Conservation (phyloP, 192 early-diverging fungal genomes). For the Backusella sp. region DNA sequence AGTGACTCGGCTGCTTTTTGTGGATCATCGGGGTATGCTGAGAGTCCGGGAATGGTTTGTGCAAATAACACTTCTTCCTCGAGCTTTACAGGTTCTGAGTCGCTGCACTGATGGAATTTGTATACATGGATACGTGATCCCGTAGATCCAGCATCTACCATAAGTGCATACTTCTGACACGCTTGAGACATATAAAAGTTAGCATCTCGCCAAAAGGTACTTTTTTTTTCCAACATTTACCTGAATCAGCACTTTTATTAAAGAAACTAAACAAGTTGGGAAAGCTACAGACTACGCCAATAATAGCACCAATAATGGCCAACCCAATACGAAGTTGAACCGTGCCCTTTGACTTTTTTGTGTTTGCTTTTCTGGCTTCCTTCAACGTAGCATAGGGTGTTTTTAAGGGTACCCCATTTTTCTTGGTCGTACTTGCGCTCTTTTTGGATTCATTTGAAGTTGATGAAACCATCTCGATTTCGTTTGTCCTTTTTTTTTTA, state of each 20-base stretch:
- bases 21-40: constrained; percentile 62
- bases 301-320: not conserved
- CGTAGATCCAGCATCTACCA: constrained; percentile 87
- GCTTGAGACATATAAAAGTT: not conserved
- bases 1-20: constrained; percentile 69
- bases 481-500: not conserved
- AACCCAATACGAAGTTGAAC: not conserved
- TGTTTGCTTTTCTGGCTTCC: not conserved
- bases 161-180: constrained; percentile 66
- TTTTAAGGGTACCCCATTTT: not conserved
- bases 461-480: not conserved
- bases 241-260: not conserved
- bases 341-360: not conserved
- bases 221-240: not conserved
- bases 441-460: not conserved
- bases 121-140: constrained; percentile 90
- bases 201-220: not conserved
- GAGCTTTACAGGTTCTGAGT: constrained; percentile 54
- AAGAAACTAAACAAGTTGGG: not conserved
- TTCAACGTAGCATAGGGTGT: not conserved
- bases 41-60: constrained; percentile 76
- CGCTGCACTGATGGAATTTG: constrained; percentile 76
- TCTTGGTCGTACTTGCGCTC: not conserved
- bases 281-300: not conserved
- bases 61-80: constrained; percentile 75